Evolutionary conservation across 331 rosid genomes (phyloP).

Genomic region (Telfairia occidentalis): DNA sequence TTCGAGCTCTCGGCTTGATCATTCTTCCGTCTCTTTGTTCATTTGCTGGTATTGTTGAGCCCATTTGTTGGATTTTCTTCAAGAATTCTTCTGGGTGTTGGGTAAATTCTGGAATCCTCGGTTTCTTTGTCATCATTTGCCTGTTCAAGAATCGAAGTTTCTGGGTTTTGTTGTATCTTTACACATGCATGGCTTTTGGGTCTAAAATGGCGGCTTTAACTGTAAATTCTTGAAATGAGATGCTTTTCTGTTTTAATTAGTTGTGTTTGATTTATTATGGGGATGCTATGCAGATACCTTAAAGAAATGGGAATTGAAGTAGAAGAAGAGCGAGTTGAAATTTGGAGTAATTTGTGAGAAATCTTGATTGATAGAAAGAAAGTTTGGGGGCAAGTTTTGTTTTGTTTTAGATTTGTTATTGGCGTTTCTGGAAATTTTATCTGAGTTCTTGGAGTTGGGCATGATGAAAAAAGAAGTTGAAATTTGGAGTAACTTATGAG

Average conservation of each 20-base stretch:
- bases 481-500: neutral
- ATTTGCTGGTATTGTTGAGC: neutral
- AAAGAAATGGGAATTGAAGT: constrained; percentile 19
- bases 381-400: constrained; percentile 7
- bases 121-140: neutral
- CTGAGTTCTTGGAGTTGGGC: constrained; percentile 17
- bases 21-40: neutral
- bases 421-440: constrained; percentile 17
- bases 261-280: neutral
- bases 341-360: neutral
- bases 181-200: neutral
- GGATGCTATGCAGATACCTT: constrained; percentile 29
- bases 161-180: neutral
- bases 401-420: constrained; percentile 18
- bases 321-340: constrained; percentile 8
- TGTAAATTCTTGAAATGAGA: neutral
- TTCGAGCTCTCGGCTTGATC: constrained; percentile 30
- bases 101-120: neutral
- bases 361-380: neutral
- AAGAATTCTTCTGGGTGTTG: constrained; percentile 14
- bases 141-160: constrained; percentile 3
- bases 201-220: neutral
- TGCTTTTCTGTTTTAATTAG: neutral
- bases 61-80: constrained; percentile 1
- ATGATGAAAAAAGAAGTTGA: constrained; percentile 31